Base-by-base conservation (phyloP, 2,329 filamentous ascomycete genomes). In the Colletotrichum higginsianum region DNA sequence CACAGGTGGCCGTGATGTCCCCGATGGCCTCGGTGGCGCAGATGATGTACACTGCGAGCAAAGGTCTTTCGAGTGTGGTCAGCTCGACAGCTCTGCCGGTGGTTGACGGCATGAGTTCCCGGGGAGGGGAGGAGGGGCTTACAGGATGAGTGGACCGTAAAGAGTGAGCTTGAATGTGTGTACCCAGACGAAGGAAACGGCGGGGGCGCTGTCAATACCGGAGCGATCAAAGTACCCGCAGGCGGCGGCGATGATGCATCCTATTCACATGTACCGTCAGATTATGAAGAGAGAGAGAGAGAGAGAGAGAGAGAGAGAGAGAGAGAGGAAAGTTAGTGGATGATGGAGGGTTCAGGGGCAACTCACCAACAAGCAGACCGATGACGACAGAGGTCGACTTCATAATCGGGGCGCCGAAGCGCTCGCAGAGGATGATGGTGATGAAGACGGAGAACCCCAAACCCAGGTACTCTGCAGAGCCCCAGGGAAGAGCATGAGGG, bases 331-430 rank as follows among this genome's bases (percentile, higher is more conserved):
- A 2, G 6, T 18, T 26, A 3, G 44, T 18, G n/a, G 15, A 16
- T 8, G 40, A 21, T 12, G 15, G 38, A 16, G 11, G 35, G 15
- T 16, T n/a, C 44, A 11, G 9, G 21, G 4, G 7, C 21, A 9
- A 62, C 66, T 72, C 42, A 72, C 69, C 69, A 56, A 73, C 61
- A 0, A 94, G 86, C 6, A 95, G 86, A 16, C 94, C 93, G 67
- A 94, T 86, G 52, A 95, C 89, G 42, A 96, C 93, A 40, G 91
- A 91, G 9, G 90, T 92, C 2, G 91, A 93, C 79, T 95, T 95
- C 92, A 96, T 95, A 75, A 96, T 92, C 0, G 94, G 94, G 0
- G 93, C 88, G 1, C 94, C 94, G 76, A 95, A 95, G 13, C 93
- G 89, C 80, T 96, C 94, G 79, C 92, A 94, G 15, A 96, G 79